Conservation (phyloP, 768 basidiomycete genomes). For the Tremella fuciformis region DNA sequence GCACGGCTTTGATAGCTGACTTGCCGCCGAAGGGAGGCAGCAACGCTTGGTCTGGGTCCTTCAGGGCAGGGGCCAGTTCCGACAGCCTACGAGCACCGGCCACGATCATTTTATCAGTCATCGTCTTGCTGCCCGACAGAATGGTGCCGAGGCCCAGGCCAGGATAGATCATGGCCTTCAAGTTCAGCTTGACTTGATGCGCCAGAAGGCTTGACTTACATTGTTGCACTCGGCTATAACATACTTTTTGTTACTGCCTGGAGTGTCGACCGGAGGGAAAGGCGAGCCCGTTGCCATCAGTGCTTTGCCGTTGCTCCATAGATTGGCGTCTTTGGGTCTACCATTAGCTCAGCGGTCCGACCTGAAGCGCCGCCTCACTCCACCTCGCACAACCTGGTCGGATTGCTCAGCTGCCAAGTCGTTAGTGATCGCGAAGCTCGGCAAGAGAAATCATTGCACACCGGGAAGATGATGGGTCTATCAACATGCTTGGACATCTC, state of each 20-base stretch:
- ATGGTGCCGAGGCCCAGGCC: constrained; percentile 80
- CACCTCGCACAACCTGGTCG: constrained; percentile 67
- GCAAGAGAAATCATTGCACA: constrained; percentile 12
- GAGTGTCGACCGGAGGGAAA: constrained; percentile 63
- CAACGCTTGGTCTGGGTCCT: constrained; percentile 66
- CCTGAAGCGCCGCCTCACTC: constrained; percentile 22
- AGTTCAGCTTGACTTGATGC: constrained; percentile 52
- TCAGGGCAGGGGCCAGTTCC: constrained; percentile 68
- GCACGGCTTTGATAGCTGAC: constrained; percentile 55
- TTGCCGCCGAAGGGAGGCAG: constrained; percentile 61
- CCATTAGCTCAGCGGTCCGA: constrained; percentile 1
- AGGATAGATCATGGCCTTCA: constrained; percentile 66
- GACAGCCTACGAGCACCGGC: constrained; percentile 74
- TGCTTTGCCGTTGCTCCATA: constrained; percentile 75
- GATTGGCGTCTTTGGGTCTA: constrained; percentile 39
- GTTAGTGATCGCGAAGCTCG: constrained; percentile 10
- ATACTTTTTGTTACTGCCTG: constrained; percentile 55
- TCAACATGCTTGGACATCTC: constrained; percentile 66
- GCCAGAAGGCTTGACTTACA: constrained; percentile 60
- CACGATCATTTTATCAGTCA: constrained; percentile 83
- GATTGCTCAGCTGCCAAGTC: constrained; percentile 63
- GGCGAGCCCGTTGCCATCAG: constrained; percentile 81
- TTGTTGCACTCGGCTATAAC: constrained; percentile 51
- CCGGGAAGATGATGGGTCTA: constrained; percentile 75
- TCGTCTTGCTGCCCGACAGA: constrained; percentile 60